A percentile compares a stretch with the other conserved stretches of the same genome.
These are phyloP conservation scores for Pseudogymnoascus sp. DNA, from an alignment of 2,329 filamentous ascomycete species.

Conservation along the genomic window DNA sequence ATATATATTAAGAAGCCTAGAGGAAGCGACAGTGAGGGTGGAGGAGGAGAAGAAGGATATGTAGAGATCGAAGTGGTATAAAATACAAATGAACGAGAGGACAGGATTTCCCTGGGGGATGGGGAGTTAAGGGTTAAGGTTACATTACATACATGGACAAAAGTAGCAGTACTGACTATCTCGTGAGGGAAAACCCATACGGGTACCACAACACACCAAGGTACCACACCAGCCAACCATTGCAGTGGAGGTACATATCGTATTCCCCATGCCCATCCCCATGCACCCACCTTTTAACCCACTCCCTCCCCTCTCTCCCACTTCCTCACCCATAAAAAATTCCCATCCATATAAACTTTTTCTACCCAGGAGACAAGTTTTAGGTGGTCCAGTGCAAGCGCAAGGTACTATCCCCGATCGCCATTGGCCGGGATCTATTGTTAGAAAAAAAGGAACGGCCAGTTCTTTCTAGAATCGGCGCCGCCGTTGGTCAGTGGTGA, in stretches of 20 bases:
- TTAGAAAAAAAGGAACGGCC: neutral
- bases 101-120: neutral
- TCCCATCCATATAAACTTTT: neutral
- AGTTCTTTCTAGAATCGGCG: neutral
- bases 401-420: neutral
- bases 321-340: neutral
- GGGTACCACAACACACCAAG: neutral
- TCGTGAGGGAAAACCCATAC: neutral
- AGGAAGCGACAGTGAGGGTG: conserved; percentile 1
- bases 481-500: neutral
- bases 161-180: neutral
- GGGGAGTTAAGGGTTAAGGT: neutral
- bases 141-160: neutral
- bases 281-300: neutral
- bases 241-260: neutral
- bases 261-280: neutral
- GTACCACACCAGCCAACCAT: neutral
- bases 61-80: neutral
- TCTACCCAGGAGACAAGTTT: neutral
- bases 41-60: neutral
- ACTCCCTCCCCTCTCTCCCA: neutral
- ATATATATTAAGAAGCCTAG: neutral
- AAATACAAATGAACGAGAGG: neutral
- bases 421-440: neutral
- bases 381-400: neutral